Base-by-base conservation (phyloP, 495 filamentous ascomycete genomes). In the Letharia lupina region DNA sequence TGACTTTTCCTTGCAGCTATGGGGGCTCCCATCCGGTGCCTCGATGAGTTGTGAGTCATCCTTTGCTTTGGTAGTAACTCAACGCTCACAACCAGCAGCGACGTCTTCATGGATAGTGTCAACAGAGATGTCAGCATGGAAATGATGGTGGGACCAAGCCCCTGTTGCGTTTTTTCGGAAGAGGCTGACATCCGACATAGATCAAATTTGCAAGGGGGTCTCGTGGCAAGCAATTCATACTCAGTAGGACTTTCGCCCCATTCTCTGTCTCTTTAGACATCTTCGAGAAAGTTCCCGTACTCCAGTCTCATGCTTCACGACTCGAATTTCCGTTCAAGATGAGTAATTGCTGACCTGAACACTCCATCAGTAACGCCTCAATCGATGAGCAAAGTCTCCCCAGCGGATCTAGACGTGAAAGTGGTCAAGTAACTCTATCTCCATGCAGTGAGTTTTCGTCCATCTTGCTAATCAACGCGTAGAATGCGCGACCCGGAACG, bases 31-130 rank as follows among this genome's bases (percentile, higher is more conserved):
- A 86, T 99, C 63, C 84, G 94, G 48, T 98, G 95, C 73, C 82
- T 99, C 60, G 94, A 99, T 76, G 94, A 99, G 77, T 99, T 97
- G 85, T 87, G 75, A 69, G 83, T 78, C 50, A 35, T 59, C 18
- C 23, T 42, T 61, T 6, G 12, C 41, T 2, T 23, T 37, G 1
- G 23, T 52, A 13, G 16, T 6, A 31, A 12, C 18, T 39, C 64
- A 44, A 39, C 35, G 33, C 66, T 72, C 31, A 72, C 42, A 12
- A 37, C 11, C 1, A 5, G 28, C 61, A 88, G 86, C 72, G 94
- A 99, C 77, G 94, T 99, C 50, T 99, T 96, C 78, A 99, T 99
- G 94, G 94, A 99, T 71, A 89, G 86, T 68, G 91, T 97, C 64
- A 99, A 99, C 74, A 85, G 94, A 56, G 91, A 90, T 62, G 89